These are phyloP conservation scores for Eutrema yunnanense DNA, from an alignment of 345 rosid genomes.

Conservation along the genomic window DNA sequence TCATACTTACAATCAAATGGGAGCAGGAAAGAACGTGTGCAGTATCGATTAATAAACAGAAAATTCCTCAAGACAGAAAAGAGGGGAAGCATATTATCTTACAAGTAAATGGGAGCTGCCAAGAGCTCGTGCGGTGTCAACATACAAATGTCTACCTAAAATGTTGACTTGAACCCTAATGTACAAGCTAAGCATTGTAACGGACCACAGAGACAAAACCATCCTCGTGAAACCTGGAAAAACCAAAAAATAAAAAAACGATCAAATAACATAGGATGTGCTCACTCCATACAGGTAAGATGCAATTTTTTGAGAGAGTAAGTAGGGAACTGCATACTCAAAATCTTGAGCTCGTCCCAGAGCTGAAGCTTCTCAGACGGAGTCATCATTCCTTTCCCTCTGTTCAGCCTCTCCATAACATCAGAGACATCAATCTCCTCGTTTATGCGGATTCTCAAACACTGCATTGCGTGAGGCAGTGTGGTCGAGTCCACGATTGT, in stretches of 20 bases:
- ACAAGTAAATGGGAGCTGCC: slow-evolving; percentile 60
- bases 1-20: background rate
- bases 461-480: slow-evolving; percentile 73
- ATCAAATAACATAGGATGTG: background rate
- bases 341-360: slow-evolving; percentile 83
- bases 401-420: slow-evolving; percentile 67
- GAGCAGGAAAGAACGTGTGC: background rate
- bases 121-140: slow-evolving; percentile 79
- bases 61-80: background rate
- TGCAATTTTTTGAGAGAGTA: background rate
- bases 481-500: slow-evolving; percentile 76
- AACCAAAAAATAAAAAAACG: background rate
- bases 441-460: slow-evolving; percentile 45
- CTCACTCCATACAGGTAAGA: background rate
- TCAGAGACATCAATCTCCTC: slow-evolving; percentile 69
- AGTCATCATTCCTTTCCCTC: slow-evolving; percentile 65
- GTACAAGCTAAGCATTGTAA: slow-evolving; percentile 78
- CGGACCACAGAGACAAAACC: slow-evolving; percentile 79
- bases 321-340: slow-evolving; percentile 41
- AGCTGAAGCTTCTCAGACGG: slow-evolving; percentile 77
- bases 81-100: slow-evolving; percentile 30
- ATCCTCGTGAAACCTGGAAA: slow-evolving; percentile 83
- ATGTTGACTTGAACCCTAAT: slow-evolving; percentile 95
- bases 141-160: slow-evolving; percentile 87
- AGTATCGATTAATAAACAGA: background rate